phyloP scores from a whole-genome alignment of 805 yeast species.

The Kodamaea neixiangensis region DNA sequence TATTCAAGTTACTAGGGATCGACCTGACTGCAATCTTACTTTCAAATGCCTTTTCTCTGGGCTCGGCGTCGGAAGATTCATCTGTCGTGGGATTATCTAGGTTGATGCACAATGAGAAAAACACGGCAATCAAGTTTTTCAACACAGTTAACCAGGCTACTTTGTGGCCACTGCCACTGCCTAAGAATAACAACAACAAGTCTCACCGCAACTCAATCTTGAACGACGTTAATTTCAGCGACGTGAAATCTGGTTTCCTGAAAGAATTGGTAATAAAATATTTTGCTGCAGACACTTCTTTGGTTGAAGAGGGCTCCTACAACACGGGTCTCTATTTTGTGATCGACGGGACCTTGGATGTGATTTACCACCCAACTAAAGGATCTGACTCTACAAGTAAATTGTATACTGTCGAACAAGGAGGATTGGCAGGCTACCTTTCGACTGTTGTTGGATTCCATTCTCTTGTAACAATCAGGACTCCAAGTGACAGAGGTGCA shows the following conservation, averaged over 20 bases:
- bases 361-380: conserved; percentile 35
- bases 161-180: background rate
- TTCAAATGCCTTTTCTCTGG: background rate
- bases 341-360: conserved; percentile 75
- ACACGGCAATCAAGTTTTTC: conserved; percentile 27
- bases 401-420: conserved; percentile 63
- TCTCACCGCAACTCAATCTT: background rate
- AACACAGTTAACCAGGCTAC: conserved; percentile 28
- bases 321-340: conserved; percentile 80
- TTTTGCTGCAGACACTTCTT: conserved; percentile 51
- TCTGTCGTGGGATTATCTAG: conserved; percentile 8
- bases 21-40: conserved; percentile 33
- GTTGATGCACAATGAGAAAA: conserved; percentile 4
- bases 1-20: conserved; percentile 70
- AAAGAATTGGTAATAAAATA: conserved; percentile 57
- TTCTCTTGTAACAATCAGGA: conserved; percentile 71
- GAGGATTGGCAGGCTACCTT: conserved; percentile 86
- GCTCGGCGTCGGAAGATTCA: conserved; percentile 3
- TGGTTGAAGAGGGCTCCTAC: conserved; percentile 65
- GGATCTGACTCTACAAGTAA: conserved; percentile 22
- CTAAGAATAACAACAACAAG: background rate
- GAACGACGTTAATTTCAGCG: conserved; percentile 36
- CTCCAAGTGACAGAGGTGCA: conserved; percentile 61
- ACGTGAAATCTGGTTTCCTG: conserved; percentile 59
- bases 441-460: conserved; percentile 78